Evolutionary conservation across 2,329 filamentous ascomycete genomes (phyloP).

Genomic region (Diplodia intermedia): DNA sequence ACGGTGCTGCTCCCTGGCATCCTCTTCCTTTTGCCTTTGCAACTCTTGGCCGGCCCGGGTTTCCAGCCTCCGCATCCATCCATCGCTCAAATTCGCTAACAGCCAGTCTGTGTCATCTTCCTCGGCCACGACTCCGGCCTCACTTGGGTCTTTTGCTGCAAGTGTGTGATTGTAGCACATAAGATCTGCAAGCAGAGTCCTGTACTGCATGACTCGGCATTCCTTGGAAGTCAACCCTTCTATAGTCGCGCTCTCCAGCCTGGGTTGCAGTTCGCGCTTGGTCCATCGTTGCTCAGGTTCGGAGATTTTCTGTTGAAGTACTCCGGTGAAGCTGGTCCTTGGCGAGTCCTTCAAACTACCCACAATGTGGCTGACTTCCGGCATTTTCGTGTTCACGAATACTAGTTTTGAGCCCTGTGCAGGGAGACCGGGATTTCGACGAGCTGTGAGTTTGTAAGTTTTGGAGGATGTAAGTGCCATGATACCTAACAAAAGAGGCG

Average conservation of each 20-base stretch:
- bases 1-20: not conserved
- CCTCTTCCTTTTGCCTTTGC: not conserved
- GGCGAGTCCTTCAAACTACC: not conserved
- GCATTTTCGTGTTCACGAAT: not conserved
- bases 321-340: not conserved
- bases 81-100: not conserved
- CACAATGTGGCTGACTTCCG: not conserved
- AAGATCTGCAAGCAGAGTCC: not conserved
- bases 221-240: not conserved
- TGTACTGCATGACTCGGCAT: not conserved
- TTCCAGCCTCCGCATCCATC: conserved; percentile 11
- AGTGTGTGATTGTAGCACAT: conserved; percentile 5
- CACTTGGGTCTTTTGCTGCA: not conserved
- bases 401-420: not conserved
- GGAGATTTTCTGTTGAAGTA: not conserved
- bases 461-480: not conserved
- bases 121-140: not conserved
- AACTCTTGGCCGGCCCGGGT: not conserved
- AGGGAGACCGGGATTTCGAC: not conserved
- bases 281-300: conserved; percentile 7
- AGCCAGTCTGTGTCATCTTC: conserved; percentile 1
- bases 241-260: not conserved
- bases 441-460: not conserved
- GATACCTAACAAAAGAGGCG: too few relatives aligned
- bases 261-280: not conserved